A percentile compares a stretch with the other conserved stretches of the same genome.
Evolutionary conservation across 2,329 filamentous ascomycete genomes (phyloP).

Genomic region (Stagonosporopsis vannaccii): DNA sequence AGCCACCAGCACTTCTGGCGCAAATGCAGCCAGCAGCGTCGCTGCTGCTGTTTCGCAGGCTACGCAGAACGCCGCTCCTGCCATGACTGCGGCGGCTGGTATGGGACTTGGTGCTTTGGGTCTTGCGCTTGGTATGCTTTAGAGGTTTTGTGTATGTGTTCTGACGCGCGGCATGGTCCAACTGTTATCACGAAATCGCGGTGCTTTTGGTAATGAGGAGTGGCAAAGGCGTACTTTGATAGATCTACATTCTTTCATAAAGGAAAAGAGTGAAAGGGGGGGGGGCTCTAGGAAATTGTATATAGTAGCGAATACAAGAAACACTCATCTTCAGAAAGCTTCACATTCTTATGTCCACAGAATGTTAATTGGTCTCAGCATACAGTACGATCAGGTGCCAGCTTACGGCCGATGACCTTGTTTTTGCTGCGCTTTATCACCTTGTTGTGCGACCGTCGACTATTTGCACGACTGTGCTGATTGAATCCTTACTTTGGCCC

Average conservation of each 20-base stretch:
- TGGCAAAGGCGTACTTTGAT: background rate
- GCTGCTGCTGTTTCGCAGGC: background rate
- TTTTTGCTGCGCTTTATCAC: too few relatives aligned
- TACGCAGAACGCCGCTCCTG: conserved; percentile 20
- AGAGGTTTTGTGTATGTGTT: background rate
- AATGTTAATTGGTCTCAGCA: too few relatives aligned
- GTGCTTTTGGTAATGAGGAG: background rate
- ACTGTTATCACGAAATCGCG: background rate
- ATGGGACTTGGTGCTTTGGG: conserved; percentile 31
- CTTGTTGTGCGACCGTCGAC: too few relatives aligned
- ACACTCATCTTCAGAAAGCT: too few relatives aligned
- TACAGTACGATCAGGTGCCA: too few relatives aligned
- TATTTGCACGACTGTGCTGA: too few relatives aligned
- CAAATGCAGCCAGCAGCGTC: conserved; percentile 10
- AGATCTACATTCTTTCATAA: background rate
- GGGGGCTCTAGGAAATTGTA: background rate
- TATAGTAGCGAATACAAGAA: background rate
- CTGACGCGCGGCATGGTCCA: background rate
- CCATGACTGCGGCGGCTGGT: conserved; percentile 26
- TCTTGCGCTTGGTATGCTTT: conserved; percentile 30
- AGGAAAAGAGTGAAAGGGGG: too few relatives aligned
- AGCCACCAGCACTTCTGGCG: conserved; percentile 15
- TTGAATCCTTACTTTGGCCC: too few relatives aligned
- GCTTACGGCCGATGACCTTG: too few relatives aligned
- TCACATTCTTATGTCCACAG: too few relatives aligned